Conservation (phyloP, 2,329 filamentous ascomycete species). For the Davidsoniella eucalypti region DNA sequence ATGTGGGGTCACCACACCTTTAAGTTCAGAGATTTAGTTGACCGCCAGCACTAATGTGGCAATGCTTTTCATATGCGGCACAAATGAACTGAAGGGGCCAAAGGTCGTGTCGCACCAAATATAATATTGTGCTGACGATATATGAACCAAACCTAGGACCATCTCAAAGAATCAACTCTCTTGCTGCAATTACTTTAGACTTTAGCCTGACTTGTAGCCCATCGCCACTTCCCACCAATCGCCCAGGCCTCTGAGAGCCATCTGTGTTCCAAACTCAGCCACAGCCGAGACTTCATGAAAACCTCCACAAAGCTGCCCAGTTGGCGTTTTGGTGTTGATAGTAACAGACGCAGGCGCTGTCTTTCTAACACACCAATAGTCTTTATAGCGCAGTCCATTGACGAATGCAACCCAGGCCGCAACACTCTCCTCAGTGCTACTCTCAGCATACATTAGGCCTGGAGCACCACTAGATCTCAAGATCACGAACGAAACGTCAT, state of each 20-base stretch:
- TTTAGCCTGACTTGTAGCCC: constrained; percentile 29
- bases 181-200: background rate
- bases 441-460: constrained; percentile 66
- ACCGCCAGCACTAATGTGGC: no score
- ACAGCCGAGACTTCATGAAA: constrained; percentile 45
- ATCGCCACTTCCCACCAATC: constrained; percentile 54
- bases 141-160: no score
- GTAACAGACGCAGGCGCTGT: constrained; percentile 22
- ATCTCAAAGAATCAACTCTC: no score
- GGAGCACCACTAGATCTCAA: constrained; percentile 52
- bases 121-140: no score
- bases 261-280: constrained; percentile 44
- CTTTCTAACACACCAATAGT: constrained; percentile 47
- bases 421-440: constrained; percentile 33
- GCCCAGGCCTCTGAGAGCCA: constrained; percentile 42
- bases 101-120: no score
- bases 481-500: constrained; percentile 42
- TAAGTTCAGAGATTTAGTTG: no score
- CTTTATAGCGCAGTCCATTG: constrained; percentile 52
- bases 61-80: no score
- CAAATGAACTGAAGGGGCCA: no score
- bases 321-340: background rate
- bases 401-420: constrained; percentile 48
- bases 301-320: constrained; percentile 15
- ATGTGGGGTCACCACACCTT: no score